phyloP scores from a whole-genome alignment of 345 rosid species.

The Aquilaria yunnanensis region DNA sequence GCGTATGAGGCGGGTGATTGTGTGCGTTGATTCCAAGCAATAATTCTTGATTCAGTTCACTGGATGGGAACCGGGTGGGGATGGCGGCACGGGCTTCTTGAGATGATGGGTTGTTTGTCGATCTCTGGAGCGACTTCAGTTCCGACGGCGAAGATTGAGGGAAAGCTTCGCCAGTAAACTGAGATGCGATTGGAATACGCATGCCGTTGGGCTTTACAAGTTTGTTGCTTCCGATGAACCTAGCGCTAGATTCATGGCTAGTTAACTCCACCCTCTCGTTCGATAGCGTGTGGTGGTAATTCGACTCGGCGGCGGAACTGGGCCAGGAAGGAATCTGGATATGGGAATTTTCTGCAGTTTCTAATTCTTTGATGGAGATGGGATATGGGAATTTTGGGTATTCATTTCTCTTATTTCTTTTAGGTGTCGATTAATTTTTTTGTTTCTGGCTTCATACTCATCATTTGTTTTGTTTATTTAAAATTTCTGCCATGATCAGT shows the following conservation, averaged over 20 bases:
- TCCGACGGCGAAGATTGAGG: slow-evolving; percentile 55
- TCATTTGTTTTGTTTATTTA: no score
- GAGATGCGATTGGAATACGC: slow-evolving; percentile 60
- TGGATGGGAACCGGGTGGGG: slow-evolving; percentile 42
- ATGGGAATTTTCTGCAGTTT: no score
- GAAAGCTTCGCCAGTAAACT: slow-evolving; percentile 52
- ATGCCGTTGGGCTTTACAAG: slow-evolving; percentile 34
- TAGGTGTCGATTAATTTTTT: no score
- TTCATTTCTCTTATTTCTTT: no score
- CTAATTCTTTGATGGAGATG: no score
- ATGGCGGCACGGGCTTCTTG: slow-evolving; percentile 36
- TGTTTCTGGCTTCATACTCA: no score
- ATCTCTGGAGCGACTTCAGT: slow-evolving; percentile 75
- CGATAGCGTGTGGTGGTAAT: slow-evolving; percentile 32
- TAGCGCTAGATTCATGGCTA: slow-evolving; percentile 17
- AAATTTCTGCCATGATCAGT: no score
- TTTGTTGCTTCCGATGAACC: slow-evolving; percentile 31
- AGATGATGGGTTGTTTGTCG: slow-evolving; percentile 59
- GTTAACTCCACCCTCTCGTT: slow-evolving; percentile 28
- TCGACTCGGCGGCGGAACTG: slow-evolving; percentile 8
- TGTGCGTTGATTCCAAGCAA: no score
- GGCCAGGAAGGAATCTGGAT: slow-evolving; percentile 39
- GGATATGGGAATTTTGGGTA: no score
- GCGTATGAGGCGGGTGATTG: no score
- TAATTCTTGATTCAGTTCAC: background rate